Base-by-base conservation (phyloP, 2,329 filamentous ascomycete species). In the Drechslera avenae region DNA sequence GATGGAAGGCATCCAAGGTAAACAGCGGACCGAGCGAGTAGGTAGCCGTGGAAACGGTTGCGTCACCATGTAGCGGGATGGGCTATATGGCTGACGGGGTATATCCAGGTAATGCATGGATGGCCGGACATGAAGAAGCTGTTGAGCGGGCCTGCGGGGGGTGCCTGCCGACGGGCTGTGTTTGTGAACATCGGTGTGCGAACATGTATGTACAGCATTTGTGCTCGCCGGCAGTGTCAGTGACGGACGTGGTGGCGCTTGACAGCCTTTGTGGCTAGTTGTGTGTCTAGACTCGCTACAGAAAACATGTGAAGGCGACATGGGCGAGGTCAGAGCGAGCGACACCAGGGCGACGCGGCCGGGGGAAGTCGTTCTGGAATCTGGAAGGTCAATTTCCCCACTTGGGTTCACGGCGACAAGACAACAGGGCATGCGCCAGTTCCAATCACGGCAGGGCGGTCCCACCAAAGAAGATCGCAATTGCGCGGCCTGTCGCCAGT, bases 391-490 rank as follows among this genome's bases (percentile, higher is more conserved):
- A 48, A 41, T 52, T 40, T 42, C 49, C 53, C 60, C 56, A 57
- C 61, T 44, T 52, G 47, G 40, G 39, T 52, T 57, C 52, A 53
- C 56, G 59, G 59, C 59, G 59, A 61, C 61, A 52, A 60, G 61
- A 61, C 44, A 56, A 51, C 59, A 52, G 56, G 56, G 54, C 57
- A 55, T 46, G 48, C 51, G 33, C 40, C 41, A 41, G 36, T 54
- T 50, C 54, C 59, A 60, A 63, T 59, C 54, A 56, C 50, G 37
- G 31, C 17, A 31, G 34, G 13, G 16, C 39, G 51, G 51, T 54
- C 46, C 62, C 63, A 62, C 60, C 50, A 46, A 37, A 39, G 50
- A 49, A 56, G 57, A 68, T 68, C 59, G 49, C 53, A 65, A 68
- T 69, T 68, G 64, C 66, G 66, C 58, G 61, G 57, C 58, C 55